These are phyloP conservation scores for Micromonas pusilla DNA, from an alignment of 139 green algal species.

Conservation along the genomic window DNA sequence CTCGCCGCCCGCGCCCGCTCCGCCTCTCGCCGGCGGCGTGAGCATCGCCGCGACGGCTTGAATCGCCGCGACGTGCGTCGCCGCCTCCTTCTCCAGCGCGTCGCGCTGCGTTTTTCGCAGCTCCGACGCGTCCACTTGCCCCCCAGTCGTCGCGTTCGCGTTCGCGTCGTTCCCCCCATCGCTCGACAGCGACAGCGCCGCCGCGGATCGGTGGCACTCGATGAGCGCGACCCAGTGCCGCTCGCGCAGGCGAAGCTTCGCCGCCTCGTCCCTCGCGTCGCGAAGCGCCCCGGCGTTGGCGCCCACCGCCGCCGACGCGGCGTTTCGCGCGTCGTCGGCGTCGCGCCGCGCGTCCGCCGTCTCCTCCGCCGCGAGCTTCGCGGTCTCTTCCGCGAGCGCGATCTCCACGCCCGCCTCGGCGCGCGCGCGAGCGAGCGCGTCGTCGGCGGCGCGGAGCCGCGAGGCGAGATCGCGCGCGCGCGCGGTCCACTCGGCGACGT, in stretches of 20 bases:
- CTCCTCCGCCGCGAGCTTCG: background rate
- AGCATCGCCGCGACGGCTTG: background rate
- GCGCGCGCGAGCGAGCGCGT: background rate
- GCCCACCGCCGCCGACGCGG: background rate
- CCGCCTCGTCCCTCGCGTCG: background rate
- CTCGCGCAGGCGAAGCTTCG: background rate
- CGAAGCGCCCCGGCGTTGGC: background rate
- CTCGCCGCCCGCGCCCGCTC: background rate
- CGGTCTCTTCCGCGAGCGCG: background rate
- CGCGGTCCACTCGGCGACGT: too few species aligned
- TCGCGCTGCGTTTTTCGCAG: too few species aligned
- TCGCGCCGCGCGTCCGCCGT: background rate
- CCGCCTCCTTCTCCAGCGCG: background rate
- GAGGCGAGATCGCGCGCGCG: too few species aligned
- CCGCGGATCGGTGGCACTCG: background rate
- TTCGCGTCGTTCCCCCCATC: too few species aligned
- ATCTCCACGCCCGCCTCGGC: background rate
- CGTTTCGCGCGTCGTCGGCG: background rate
- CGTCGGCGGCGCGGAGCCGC: too few species aligned
- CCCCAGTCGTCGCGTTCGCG: too few species aligned
- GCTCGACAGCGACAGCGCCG: too few species aligned
- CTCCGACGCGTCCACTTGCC: too few species aligned
- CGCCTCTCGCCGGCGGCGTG: background rate
- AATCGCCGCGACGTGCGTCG: background rate
- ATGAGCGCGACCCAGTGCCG: background rate